Evolutionary conservation across 352 stramenopile species (phyloP).

Genomic region (Aphanomyces astaci): DNA sequence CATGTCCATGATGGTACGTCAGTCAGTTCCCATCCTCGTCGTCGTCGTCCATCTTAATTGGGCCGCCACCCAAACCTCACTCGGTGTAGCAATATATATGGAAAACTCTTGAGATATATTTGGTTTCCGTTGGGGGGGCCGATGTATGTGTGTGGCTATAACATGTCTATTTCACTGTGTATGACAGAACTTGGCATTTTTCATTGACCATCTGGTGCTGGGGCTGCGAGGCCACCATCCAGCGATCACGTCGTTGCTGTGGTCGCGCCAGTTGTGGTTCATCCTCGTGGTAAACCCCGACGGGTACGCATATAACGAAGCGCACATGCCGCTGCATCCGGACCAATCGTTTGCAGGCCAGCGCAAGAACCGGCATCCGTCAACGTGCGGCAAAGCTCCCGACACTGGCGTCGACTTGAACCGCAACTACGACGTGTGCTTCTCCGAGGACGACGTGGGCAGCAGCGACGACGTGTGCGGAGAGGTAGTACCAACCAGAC

Average conservation of each 20-base stretch:
- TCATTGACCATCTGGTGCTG: conserved; percentile 59
- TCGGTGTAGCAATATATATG: too few species aligned
- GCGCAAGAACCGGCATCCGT: conserved; percentile 54
- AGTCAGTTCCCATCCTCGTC: too few species aligned
- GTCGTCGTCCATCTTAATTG: too few species aligned
- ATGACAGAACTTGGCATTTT: conserved; percentile 66
- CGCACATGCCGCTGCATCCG: conserved; percentile 24
- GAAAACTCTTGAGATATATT: too few species aligned
- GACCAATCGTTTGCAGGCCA: conserved; percentile 28
- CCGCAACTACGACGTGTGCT: conserved; percentile 80
- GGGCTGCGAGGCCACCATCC: conserved; percentile 53
- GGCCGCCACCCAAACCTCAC: too few species aligned
- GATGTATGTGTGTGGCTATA: too few species aligned
- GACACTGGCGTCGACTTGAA: conserved; percentile 57
- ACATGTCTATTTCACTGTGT: too few species aligned
- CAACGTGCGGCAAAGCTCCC: conserved; percentile 21
- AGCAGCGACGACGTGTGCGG: conserved; percentile 58
- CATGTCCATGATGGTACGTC: conserved; percentile 79
- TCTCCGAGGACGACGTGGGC: conserved; percentile 45
- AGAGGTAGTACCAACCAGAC: conserved; percentile 26
- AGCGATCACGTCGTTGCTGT: conserved; percentile 43
- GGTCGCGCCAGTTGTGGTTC: conserved; percentile 74
- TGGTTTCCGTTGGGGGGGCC: too few species aligned
- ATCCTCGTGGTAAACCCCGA: conserved; percentile 77
- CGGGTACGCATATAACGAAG: conserved; percentile 70